phyloP scores from a whole-genome alignment of 768 basidiomycete species.

The Tricholoma bakamatsutake region DNA sequence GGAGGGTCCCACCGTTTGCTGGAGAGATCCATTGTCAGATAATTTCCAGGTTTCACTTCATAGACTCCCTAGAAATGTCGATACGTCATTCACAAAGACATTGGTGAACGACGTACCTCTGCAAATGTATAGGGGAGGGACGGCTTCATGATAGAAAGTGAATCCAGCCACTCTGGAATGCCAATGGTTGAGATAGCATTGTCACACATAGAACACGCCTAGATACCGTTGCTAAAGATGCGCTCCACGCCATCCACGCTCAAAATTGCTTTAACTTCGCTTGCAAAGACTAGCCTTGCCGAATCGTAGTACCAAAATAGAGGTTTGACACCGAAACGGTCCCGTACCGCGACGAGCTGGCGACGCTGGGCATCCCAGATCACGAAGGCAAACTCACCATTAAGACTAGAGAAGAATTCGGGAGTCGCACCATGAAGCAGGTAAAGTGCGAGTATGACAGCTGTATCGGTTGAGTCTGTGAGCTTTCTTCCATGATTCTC shows the following conservation, averaged over 20 bases:
- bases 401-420: neutral
- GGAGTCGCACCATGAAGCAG: neutral
- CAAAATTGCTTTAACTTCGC: neutral
- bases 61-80: neutral
- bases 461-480: neutral
- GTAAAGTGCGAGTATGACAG: neutral
- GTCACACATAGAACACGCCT: neutral
- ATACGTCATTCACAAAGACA: neutral
- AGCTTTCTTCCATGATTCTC: neutral
- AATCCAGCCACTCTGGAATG: neutral
- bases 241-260: neutral
- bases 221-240: neutral
- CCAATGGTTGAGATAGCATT: neutral
- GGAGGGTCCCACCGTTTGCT: neutral
- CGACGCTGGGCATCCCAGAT: neutral
- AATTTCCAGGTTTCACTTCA: neutral
- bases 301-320: neutral
- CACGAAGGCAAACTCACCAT: neutral
- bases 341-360: neutral
- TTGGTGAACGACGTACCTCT: neutral
- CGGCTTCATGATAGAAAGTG: neutral
- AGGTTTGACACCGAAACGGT: neutral
- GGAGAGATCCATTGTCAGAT: neutral
- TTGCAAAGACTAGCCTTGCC: neutral
- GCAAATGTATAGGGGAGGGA: neutral